phyloP scores from a whole-genome alignment of 495 filamentous ascomycete genomes.

The Corynascus novoguineensis region DNA sequence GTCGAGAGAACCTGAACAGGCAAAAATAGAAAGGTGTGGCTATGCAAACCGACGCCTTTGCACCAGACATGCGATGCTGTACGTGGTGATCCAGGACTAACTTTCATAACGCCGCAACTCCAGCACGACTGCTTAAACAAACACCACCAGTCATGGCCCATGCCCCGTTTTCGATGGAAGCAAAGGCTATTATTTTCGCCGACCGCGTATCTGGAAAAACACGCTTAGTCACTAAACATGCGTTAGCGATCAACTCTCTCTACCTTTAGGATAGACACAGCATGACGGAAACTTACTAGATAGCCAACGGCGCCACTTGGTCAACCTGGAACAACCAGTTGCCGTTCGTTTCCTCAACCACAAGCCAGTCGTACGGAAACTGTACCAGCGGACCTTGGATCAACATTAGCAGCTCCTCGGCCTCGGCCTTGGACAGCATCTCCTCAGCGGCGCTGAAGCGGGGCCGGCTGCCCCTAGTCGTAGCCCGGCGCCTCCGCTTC shows the following conservation, averaged over 20 bases:
- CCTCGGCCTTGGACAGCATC: slow-evolving; percentile 62
- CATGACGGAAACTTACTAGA: slow-evolving; percentile 74
- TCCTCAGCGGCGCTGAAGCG: slow-evolving; percentile 61
- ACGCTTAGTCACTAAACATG: slow-evolving; percentile 6
- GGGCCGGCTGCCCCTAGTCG: slow-evolving; percentile 67
- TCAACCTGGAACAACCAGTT: slow-evolving; percentile 98
- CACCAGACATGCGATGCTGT: slow-evolving; percentile 1
- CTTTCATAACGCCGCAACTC: no score
- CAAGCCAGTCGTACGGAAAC: slow-evolving; percentile 94
- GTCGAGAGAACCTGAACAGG: neutral
- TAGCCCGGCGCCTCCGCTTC: slow-evolving; percentile 59
- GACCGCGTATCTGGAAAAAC: neutral
- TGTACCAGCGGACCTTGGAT: slow-evolving; percentile 84
- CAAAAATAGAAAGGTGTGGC: neutral
- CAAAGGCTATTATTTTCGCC: neutral
- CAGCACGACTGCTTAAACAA: no score
- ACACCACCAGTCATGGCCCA: neutral
- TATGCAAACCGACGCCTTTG: neutral
- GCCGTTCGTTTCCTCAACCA: slow-evolving; percentile 80
- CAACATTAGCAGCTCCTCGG: slow-evolving; percentile 73
- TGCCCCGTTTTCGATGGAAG: neutral
- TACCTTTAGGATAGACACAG: neutral
- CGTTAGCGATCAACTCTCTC: neutral
- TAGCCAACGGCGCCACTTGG: slow-evolving; percentile 90
- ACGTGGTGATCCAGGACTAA: no score